Percentiles rank a stretch among this genome's conserved stretches.
These are phyloP conservation scores for Sclerotinia minor DNA, from an alignment of 2,329 filamentous ascomycete species.

Conservation along the genomic window DNA sequence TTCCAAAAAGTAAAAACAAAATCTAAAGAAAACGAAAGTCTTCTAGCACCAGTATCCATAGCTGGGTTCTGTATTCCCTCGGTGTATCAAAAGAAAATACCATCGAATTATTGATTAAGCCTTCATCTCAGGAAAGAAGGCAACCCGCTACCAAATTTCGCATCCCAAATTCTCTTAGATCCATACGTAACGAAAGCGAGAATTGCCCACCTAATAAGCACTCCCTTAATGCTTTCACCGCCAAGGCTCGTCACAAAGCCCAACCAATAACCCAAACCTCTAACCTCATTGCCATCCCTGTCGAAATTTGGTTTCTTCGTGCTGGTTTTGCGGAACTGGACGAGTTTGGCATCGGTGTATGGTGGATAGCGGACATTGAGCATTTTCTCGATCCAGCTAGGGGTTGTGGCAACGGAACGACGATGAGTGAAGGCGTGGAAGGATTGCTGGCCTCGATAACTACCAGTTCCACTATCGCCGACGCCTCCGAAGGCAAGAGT, in stretches of 20 bases:
- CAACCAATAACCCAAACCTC: conserved; percentile 56
- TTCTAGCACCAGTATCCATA: neutral
- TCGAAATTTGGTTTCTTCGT: conserved; percentile 59
- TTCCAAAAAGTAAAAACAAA: neutral
- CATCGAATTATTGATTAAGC: too few species aligned
- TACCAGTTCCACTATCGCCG: conserved; percentile 73
- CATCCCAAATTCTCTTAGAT: conserved; percentile 20
- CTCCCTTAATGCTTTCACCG: conserved; percentile 44
- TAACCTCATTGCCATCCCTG: conserved; percentile 55
- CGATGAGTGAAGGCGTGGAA: conserved; percentile 69
- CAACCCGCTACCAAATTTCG: conserved; percentile 14
- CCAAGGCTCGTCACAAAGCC: conserved; percentile 54
- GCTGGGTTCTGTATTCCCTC: too few species aligned
- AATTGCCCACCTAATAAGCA: conserved; percentile 23
- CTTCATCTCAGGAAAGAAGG: conserved; percentile 25
- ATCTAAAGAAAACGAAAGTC: neutral
- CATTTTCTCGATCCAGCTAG: conserved; percentile 65
- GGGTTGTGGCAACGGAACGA: conserved; percentile 59
- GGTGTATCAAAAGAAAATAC: too few species aligned
- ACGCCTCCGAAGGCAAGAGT: conserved; percentile 82
- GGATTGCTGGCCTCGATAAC: conserved; percentile 74
- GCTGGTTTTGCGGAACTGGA: conserved; percentile 48
- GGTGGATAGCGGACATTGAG: conserved; percentile 69
- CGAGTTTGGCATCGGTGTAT: conserved; percentile 49
- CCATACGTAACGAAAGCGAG: conserved; percentile 22